Evolutionary conservation across 139 green algal species (phyloP), one percentile per base, ranked within the genome.

Genomic region (Chlorella vulgaris): DNA sequence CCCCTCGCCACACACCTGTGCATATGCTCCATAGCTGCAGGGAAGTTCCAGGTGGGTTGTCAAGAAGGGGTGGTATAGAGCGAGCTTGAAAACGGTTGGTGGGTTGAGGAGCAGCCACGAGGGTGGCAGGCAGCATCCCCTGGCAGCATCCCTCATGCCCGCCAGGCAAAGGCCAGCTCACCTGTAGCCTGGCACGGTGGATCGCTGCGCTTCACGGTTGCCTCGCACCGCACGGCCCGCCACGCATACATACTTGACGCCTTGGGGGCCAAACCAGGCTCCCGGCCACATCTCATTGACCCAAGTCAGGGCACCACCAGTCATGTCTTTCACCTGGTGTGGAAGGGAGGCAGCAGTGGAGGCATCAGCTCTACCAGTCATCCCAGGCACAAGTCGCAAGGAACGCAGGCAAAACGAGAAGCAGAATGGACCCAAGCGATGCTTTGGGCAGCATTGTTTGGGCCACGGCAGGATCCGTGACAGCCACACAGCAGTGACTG

Each of bases 281-380:
- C 90, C 92, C 19, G 91, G 91, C 76, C 85, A 96, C 8, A 58
- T 84, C 33, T 66, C 53, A 70, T 95, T 86, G 29, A 93, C 88
- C 89, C 91, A 94, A 1, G 80, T 85, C 40, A 93, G 81, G 1
- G 90, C 89, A 3, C 92, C 92, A 28, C 92, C 90, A 36, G 90
- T 94, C 87, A 89, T 89, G 87, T 85, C 80, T 10, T 70, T 84
- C 47, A 70, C 47, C 53, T 84, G 71, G 13, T 7, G 28, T 28
- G 40, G 5, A 36, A 8, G 13, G 40, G 6, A 65, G 24, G 10
- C n/a, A 55, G 47, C 47, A 8, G 58, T 19, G 58, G 58, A 65
- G 58, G 58, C 58, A 24, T 65, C 10, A n/a, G 8, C 29, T 6
- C 6, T 6, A 6, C 19, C 6, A n/a, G n/a, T n/a, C n/a, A n/a